phyloP scores from a whole-genome alignment of 2,329 filamentous ascomycete genomes.

The Beauveria brongniartii region DNA sequence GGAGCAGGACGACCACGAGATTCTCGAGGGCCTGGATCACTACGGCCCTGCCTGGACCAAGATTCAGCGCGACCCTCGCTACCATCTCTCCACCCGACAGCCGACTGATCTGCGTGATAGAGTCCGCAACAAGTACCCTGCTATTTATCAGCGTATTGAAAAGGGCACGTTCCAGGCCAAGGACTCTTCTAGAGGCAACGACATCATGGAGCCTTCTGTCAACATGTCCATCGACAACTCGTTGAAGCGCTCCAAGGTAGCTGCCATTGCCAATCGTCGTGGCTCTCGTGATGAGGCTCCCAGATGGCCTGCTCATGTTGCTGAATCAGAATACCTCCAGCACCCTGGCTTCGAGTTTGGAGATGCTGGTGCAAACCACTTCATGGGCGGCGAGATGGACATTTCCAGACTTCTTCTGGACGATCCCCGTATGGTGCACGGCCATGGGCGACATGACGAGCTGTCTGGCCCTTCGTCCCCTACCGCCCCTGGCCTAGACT shows the following conservation, averaged over 20 bases:
- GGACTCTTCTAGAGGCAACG: conserved; percentile 31
- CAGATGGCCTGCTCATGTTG: conserved; percentile 32
- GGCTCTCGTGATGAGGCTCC: conserved; percentile 40
- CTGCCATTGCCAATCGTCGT: conserved; percentile 30
- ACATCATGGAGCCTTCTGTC: conserved; percentile 43
- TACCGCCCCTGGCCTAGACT: conserved; percentile 13
- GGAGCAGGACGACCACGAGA: conserved; percentile 54
- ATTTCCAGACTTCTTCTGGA: conserved; percentile 53
- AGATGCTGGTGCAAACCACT: conserved; percentile 31
- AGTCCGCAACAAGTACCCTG: conserved; percentile 55
- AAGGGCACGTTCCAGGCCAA: conserved; percentile 43
- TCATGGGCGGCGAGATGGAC: conserved; percentile 50
- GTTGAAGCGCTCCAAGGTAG: conserved; percentile 30
- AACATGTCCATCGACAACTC: conserved; percentile 41
- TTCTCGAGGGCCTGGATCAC: conserved; percentile 48
- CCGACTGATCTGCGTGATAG: conserved; percentile 57
- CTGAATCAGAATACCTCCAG: conserved; percentile 23
- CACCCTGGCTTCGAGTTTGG: conserved; percentile 35
- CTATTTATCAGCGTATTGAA: conserved; percentile 48
- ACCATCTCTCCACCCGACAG: conserved; percentile 49
- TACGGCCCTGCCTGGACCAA: conserved; percentile 59
- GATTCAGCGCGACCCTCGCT: conserved; percentile 52
- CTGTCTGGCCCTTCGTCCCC: conserved; percentile 19
- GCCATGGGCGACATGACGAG: conserved; percentile 21
- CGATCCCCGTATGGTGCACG: conserved; percentile 30